Evolutionary conservation across 2,329 filamentous ascomycete genomes (phyloP).

Genomic region (Colletotrichum graminicola): DNA sequence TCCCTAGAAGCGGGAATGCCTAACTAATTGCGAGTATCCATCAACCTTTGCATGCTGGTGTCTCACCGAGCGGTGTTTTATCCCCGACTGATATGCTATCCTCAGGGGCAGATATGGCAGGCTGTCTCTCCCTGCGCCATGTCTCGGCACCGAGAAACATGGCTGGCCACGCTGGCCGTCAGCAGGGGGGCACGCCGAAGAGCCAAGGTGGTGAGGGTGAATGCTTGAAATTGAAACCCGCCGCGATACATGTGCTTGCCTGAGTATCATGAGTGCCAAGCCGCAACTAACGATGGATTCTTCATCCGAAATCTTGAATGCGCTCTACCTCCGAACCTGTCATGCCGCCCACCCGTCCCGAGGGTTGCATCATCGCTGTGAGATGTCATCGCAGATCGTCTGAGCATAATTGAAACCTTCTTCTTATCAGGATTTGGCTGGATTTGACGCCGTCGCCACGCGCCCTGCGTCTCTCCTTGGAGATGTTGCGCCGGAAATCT

Average conservation of each 20-base stretch:
- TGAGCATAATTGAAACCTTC: not conserved
- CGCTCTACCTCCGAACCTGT: not conserved
- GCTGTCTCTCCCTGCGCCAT: conserved; percentile 22
- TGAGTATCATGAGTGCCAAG: not conserved
- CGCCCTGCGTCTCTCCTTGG: not conserved
- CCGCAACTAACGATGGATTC: not conserved
- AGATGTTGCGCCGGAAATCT: too few species aligned
- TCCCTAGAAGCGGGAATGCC: conserved; percentile 6
- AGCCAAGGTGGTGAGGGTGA: not conserved
- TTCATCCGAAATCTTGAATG: not conserved
- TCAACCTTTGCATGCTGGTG: conserved; percentile 1
- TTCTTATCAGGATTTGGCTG: not conserved
- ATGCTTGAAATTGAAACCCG: not conserved
- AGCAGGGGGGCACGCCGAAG: not conserved
- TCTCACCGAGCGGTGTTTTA: not conserved
- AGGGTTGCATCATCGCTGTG: not conserved
- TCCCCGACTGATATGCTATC: not conserved
- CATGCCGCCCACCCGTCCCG: not conserved
- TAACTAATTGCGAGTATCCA: not conserved
- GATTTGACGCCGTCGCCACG: not conserved
- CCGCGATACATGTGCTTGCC: not conserved
- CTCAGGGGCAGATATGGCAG: conserved; percentile 3
- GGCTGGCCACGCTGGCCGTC: not conserved
- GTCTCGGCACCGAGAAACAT: conserved; percentile 18
- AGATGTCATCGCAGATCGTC: not conserved